These are phyloP conservation scores for Cenchrus fungigraminus DNA, from an alignment of 176 grass and related monocot species.

Conservation along the genomic window DNA sequence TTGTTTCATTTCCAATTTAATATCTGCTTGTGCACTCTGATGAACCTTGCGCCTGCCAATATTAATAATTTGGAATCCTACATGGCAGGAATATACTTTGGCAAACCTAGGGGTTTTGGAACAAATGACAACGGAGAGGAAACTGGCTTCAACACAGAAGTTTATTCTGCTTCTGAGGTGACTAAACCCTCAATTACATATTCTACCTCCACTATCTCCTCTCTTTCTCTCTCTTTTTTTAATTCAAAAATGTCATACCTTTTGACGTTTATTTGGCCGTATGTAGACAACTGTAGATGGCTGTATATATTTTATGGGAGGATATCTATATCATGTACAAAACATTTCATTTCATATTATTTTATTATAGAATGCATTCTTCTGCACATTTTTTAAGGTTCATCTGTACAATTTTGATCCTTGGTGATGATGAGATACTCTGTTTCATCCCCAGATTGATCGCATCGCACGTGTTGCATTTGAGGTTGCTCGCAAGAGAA, in stretches of 20 bases:
- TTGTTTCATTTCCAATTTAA: background rate
- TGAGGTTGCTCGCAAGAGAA: slow-evolving; percentile 87
- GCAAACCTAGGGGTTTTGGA: slow-evolving; percentile 95
- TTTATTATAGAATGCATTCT: slow-evolving; percentile 9
- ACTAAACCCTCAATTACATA: background rate
- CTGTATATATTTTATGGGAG: background rate
- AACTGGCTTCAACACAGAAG: slow-evolving; percentile 90
- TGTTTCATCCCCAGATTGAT: slow-evolving; percentile 59
- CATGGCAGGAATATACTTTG: slow-evolving; percentile 65
- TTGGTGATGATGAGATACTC: slow-evolving; percentile 1
- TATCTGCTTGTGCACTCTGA: background rate
- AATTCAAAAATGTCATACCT: no score
- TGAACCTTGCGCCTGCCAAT: background rate
- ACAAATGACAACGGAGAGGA: slow-evolving; percentile 80
- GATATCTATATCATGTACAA: background rate
- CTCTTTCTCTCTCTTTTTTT: background rate
- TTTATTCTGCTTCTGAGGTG: slow-evolving; percentile 86
- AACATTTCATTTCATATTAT: slow-evolving; percentile 5
- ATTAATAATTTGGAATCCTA: background rate
- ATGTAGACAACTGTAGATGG: background rate
- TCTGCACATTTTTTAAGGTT: slow-evolving; percentile 8
- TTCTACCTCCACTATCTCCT: background rate
- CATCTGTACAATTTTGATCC: slow-evolving; percentile 18
- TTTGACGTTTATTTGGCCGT: no score
- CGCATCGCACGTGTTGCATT: slow-evolving; percentile 82